phyloP scores from a whole-genome alignment of 2,329 filamentous ascomycete species.

The Fusarium vanettenii region DNA sequence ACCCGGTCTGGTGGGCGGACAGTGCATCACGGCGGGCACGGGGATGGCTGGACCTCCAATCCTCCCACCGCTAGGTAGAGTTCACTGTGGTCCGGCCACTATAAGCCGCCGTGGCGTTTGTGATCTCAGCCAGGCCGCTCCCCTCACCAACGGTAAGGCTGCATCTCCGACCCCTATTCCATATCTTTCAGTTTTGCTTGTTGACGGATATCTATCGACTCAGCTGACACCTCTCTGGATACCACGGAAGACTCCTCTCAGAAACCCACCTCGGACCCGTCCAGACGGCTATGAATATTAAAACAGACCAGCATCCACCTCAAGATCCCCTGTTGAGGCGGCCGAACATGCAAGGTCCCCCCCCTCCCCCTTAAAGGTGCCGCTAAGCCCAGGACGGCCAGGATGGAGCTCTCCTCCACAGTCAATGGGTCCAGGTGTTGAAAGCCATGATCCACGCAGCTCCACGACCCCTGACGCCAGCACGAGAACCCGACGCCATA shows the following conservation, averaged over 20 bases:
- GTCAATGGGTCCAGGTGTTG: slow-evolving; percentile 1
- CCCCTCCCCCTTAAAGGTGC: slow-evolving; percentile 23
- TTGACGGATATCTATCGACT: not conserved
- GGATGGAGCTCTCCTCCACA: slow-evolving; percentile 28
- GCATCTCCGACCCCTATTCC: not conserved
- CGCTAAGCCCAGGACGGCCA: slow-evolving; percentile 18
- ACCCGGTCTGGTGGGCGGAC: not conserved
- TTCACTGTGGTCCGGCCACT: slow-evolving; percentile 5
- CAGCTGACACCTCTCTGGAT: not conserved
- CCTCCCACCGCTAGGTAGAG: slow-evolving; percentile 4
- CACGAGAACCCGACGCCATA: slow-evolving; percentile 20
- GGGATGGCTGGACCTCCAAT: not conserved
- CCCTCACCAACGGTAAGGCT: not conserved
- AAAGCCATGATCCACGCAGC: slow-evolving; percentile 13
- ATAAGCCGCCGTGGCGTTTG: slow-evolving; percentile 15
- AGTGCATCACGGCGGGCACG: slow-evolving; percentile 1
- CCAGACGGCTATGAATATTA: not conserved
- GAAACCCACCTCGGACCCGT: not conserved
- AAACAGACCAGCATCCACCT: slow-evolving; percentile 1
- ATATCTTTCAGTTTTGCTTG: not conserved
- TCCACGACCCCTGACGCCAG: slow-evolving; percentile 37
- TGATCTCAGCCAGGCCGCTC: not conserved
- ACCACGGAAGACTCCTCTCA: not conserved
- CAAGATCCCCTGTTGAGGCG: slow-evolving; percentile 8
- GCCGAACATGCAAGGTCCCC: slow-evolving; percentile 21